These are phyloP conservation scores for Hypholoma sublateritium DNA, from an alignment of 768 basidiomycete genomes.

Conservation along the genomic window DNA sequence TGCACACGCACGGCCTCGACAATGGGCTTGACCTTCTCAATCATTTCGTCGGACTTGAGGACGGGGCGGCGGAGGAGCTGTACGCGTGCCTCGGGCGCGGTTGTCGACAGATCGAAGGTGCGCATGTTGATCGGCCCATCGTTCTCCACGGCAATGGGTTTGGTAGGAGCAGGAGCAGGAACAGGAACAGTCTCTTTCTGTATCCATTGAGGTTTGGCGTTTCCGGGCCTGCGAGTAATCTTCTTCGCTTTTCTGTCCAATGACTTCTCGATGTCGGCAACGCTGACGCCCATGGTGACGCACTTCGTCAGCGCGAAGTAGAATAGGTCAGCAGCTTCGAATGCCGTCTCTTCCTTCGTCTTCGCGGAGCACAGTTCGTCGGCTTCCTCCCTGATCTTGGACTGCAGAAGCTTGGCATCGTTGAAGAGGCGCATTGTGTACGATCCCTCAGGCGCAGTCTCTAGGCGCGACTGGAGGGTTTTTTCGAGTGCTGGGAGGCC, in stretches of 20 bases:
- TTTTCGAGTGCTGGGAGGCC: constrained; percentile 82
- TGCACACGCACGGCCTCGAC: constrained; percentile 81
- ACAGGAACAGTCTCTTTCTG: constrained; percentile 23
- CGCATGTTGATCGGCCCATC: constrained; percentile 74
- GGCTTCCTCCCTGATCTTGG: constrained; percentile 98
- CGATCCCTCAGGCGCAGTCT: constrained; percentile 82
- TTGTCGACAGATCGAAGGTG: constrained; percentile 55
- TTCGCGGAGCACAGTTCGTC: constrained; percentile 90
- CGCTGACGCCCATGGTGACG: constrained; percentile 74
- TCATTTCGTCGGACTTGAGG: constrained; percentile 85
- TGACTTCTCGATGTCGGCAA: constrained; percentile 81
- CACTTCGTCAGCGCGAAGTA: constrained; percentile 93
- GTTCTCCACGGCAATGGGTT: constrained; percentile 15
- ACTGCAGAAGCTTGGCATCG: constrained; percentile 75
- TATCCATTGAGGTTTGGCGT: constrained; percentile 86
- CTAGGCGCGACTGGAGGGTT: constrained; percentile 71
- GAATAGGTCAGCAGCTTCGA: constrained; percentile 92
- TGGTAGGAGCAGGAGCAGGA: constrained; percentile 17
- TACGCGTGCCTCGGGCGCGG: constrained; percentile 53
- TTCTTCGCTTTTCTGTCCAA: constrained; percentile 85
- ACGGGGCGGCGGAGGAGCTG: constrained; percentile 86
- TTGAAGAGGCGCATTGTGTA: constrained; percentile 89
- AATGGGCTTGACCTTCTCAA: constrained; percentile 91
- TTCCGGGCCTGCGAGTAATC: constrained; percentile 83
- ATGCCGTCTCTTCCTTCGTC: constrained; percentile 80